These are phyloP conservation scores for Metschnikowia vanudenii DNA, from an alignment of 805 yeast genomes.

Conservation along the genomic window DNA sequence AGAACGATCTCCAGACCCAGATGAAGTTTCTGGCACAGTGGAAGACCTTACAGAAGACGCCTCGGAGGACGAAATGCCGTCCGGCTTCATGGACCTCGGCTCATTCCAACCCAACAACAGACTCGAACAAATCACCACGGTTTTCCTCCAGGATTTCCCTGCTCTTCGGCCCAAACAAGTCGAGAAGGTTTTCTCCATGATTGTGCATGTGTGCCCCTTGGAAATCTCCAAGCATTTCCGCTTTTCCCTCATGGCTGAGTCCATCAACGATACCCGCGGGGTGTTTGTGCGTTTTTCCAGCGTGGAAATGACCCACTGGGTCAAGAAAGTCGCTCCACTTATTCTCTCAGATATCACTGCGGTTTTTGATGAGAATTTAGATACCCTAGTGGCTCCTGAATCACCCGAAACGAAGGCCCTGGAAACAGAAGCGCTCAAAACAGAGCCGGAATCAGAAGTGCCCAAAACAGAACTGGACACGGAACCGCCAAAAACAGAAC, in stretches of 20 bases:
- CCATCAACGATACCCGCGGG: conserved; percentile 33
- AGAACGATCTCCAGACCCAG: background rate
- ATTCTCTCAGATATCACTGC: conserved; percentile 7
- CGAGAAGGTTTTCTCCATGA: conserved; percentile 31
- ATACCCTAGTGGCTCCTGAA: background rate
- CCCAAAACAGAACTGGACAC: no score
- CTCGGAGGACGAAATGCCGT: conserved; percentile 19
- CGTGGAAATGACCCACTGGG: conserved; percentile 18
- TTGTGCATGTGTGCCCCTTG: conserved; percentile 16
- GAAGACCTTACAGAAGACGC: conserved; percentile 11
- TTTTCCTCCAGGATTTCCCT: conserved; percentile 35
- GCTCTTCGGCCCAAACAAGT: conserved; percentile 27
- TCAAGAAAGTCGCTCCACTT: conserved; percentile 7
- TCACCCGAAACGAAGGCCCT: background rate
- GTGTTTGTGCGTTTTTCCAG: conserved; percentile 33
- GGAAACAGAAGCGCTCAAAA: no score
- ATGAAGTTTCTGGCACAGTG: background rate
- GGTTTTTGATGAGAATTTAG: conserved; percentile 11
- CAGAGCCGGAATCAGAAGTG: no score
- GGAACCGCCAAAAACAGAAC: no score
- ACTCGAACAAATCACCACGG: conserved; percentile 35
- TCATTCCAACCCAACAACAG: conserved; percentile 32
- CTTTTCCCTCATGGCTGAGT: conserved; percentile 33
- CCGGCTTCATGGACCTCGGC: conserved; percentile 26
- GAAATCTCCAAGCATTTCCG: conserved; percentile 16